Conservation (phyloP, 75 land plant genomes). For the Pseudotsuga menziesii region DNA sequence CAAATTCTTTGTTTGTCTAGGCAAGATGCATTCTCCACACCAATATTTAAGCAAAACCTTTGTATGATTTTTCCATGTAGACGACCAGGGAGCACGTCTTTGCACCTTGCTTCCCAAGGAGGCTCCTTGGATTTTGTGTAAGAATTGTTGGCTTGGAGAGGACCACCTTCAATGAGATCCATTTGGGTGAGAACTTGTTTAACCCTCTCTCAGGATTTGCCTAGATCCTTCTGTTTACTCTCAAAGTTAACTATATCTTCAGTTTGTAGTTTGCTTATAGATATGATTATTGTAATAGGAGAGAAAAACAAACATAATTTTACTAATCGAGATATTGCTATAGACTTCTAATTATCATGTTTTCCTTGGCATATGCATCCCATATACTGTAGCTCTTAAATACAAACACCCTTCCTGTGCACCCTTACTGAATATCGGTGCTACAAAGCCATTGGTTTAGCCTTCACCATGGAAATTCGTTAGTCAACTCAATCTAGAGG, state of each 20-base stretch:
- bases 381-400: slow-evolving; percentile 66
- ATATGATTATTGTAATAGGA: neutral
- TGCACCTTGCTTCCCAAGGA: slow-evolving; percentile 74
- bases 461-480: slow-evolving; percentile 91
- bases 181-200: no score
- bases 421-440: slow-evolving; percentile 71
- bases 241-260: neutral
- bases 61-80: slow-evolving; percentile 11
- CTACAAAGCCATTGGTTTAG: slow-evolving; percentile 93
- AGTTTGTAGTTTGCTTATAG: neutral
- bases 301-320: neutral
- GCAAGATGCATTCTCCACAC: neutral
- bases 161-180: no score
- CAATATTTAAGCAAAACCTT: neutral
- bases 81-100: slow-evolving; percentile 62
- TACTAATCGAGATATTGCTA: neutral
- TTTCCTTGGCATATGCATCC: slow-evolving; percentile 54
- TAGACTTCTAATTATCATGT: neutral
- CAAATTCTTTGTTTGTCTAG: neutral
- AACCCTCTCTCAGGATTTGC: no score
- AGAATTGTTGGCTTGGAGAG: slow-evolving; percentile 83
- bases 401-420: slow-evolving; percentile 67
- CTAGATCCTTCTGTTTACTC: neutral
- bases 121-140: slow-evolving; percentile 58
- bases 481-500: slow-evolving; percentile 70